These are phyloP conservation scores for Mycena albidolilacea DNA, from an alignment of 768 basidiomycete genomes.

Conservation along the genomic window DNA sequence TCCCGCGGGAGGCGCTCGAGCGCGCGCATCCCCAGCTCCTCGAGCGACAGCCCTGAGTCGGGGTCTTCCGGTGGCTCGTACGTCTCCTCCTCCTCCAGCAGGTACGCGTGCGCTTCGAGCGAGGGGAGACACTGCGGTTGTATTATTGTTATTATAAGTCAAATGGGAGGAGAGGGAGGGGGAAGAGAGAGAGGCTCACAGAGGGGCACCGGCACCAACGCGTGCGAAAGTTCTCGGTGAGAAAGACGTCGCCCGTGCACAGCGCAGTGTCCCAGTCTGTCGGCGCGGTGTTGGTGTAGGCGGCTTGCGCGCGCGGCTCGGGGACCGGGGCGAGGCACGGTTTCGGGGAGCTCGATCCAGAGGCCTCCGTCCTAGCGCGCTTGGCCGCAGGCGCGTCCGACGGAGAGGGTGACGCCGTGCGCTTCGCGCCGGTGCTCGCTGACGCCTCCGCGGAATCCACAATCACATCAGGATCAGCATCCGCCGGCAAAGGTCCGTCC, in stretches of 20 bases:
- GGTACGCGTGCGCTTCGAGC: conserved; percentile 68
- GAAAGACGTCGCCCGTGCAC: conserved; percentile 81
- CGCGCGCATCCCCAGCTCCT: conserved; percentile 88
- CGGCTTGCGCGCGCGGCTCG: conserved; percentile 60
- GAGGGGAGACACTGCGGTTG: conserved; percentile 68
- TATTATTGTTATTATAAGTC: too few relatives aligned
- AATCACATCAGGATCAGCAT: conserved; percentile 43
- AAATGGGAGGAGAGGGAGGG: background rate
- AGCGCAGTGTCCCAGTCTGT: conserved; percentile 49
- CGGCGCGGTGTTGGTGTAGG: conserved; percentile 52
- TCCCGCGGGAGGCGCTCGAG: conserved; percentile 82
- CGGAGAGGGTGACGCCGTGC: conserved; percentile 50
- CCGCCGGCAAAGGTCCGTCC: conserved; percentile 36
- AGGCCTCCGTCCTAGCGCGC: conserved; percentile 32
- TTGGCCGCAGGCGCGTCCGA: conserved; percentile 58
- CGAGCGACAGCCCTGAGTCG: conserved; percentile 86
- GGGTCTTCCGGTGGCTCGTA: conserved; percentile 92
- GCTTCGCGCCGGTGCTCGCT: conserved; percentile 59
- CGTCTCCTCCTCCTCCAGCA: conserved; percentile 85
- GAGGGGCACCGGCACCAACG: conserved; percentile 84
- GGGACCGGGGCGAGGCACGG: conserved; percentile 72
- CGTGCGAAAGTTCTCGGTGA: conserved; percentile 79
- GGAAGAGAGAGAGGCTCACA: conserved; percentile 54
- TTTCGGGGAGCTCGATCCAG: conserved; percentile 29
- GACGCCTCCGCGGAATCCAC: conserved; percentile 40